A percentile compares a stretch with the other conserved stretches of the same genome.
Conservation (phyloP, 2,329 filamentous ascomycete genomes). For the Ascochyta rabiei region DNA sequence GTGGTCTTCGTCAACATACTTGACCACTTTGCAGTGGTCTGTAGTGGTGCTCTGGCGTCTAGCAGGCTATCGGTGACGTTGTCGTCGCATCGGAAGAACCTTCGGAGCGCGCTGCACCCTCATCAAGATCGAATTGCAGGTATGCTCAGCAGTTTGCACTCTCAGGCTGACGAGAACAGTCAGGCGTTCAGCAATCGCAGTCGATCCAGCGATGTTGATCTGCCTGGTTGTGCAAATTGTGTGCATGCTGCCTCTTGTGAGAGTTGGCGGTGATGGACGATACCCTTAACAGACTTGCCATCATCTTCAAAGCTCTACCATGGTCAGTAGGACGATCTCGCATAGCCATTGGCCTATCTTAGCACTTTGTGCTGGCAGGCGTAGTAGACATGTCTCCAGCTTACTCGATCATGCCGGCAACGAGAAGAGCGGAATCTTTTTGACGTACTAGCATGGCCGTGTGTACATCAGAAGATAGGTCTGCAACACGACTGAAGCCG, state of each 20-base stretch:
- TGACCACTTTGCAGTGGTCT: background rate
- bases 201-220: background rate
- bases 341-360: too few relatives aligned
- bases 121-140: background rate
- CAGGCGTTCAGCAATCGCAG: background rate
- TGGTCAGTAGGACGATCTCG: background rate
- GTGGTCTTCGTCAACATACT: background rate
- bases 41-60: constrained; percentile 9
- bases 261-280: background rate
- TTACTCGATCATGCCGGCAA: too few relatives aligned
- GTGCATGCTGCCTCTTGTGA: background rate
- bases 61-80: constrained; percentile 9
- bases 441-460: too few relatives aligned
- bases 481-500: background rate
- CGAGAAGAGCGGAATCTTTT: too few relatives aligned
- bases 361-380: background rate
- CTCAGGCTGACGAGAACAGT: background rate
- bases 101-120: background rate
- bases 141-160: background rate
- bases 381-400: too few relatives aligned
- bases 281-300: background rate
- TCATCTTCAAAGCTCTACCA: background rate
- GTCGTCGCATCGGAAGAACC: constrained; percentile 8
- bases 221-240: background rate
- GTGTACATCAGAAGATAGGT: too few relatives aligned